These are phyloP conservation scores for Hanseniaspora vineae DNA, from an alignment of 805 yeast species.

Conservation along the genomic window DNA sequence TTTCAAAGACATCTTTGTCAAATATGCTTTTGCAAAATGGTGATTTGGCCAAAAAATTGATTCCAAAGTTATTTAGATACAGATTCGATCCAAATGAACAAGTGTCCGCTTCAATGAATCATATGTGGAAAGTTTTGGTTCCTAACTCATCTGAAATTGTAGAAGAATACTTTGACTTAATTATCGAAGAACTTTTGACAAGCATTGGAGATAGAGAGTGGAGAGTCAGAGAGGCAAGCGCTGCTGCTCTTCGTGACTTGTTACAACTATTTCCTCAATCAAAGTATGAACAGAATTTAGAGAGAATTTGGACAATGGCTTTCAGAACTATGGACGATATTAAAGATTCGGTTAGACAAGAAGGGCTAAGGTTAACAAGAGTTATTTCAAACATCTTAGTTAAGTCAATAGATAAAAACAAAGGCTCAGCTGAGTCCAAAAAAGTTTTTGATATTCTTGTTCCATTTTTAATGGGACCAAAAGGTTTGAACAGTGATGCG, in stretches of 20 bases:
- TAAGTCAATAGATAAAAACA: slow-evolving; percentile 36
- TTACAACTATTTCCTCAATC: slow-evolving; percentile 45
- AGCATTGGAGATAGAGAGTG: slow-evolving; percentile 79
- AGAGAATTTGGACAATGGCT: slow-evolving; percentile 75
- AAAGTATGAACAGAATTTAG: slow-evolving; percentile 36
- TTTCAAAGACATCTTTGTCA: slow-evolving; percentile 67
- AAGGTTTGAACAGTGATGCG: slow-evolving; percentile 74
- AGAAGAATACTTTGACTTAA: slow-evolving; percentile 38
- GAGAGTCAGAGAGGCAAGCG: slow-evolving; percentile 85
- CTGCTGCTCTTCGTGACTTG: slow-evolving; percentile 57
- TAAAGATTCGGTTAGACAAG: slow-evolving; percentile 81
- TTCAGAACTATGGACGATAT: slow-evolving; percentile 89
- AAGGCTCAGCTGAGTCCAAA: slow-evolving; percentile 23
- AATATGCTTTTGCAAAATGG: slow-evolving; percentile 43
- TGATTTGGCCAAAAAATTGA: slow-evolving; percentile 41
- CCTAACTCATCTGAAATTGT: slow-evolving; percentile 42
- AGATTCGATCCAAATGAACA: slow-evolving; percentile 69
- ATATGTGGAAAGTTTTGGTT: slow-evolving; percentile 71
- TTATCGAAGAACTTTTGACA: slow-evolving; percentile 47
- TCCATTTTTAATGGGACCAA: slow-evolving; percentile 68
- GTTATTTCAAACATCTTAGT: slow-evolving; percentile 51
- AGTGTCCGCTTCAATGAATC: slow-evolving; percentile 74
- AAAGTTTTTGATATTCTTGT: slow-evolving; percentile 43
- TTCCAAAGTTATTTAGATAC: slow-evolving; percentile 77
- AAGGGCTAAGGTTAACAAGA: slow-evolving; percentile 59